Evolutionary conservation across 1,139 yeast genomes (phyloP), one percentile per base, ranked within the genome.

Genomic region (Sugiyamaella grinbergsii): DNA sequence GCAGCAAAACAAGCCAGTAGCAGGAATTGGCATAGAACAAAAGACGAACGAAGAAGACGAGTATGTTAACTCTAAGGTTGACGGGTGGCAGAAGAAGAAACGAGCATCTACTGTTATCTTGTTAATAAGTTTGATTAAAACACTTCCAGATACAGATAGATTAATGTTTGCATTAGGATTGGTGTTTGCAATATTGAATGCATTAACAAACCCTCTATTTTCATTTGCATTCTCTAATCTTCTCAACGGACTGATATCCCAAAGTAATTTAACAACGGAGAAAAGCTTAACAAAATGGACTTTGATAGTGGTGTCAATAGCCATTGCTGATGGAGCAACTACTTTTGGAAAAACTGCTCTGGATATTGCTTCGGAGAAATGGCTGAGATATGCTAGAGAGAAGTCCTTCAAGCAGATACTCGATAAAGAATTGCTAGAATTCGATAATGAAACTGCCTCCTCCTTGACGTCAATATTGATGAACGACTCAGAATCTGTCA

Each of bases 401-500:
- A 53, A 58, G 10, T 72, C 81, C 0, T 78, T 88, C 56, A 59
- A 61, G 1, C 73, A 70, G 22, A 69, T 90, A 1, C 67, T 81
- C 5, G 66, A 70, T 2, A 87, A 82, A 58, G 80, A 79, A 32
- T 60, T 82, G 62, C 59, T 71, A 1, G 88, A 85, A 81, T 83
- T 81, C 58, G 50, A 47, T 16, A 39, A 42, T 2, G 45, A 61
- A 2, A 70, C 73, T 42, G 72, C 86, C 0, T 76, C 86, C 13
- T 42, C 44, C 36, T 62, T 87, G 1, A 77, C 85, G 4, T 80
- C 95, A 0, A 71, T 88, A 18, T 60, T 90, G 2, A 74, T 90
- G 78, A 89, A 87, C 63, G 96, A 91, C 64, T 70, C 89, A 0
- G 80, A 96, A 59, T 95, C 88, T 62, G 71, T 87, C 56, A 75